phyloP scores from a whole-genome alignment of 371 early-diverging fungal genomes.

The Mortierella sp. region DNA sequence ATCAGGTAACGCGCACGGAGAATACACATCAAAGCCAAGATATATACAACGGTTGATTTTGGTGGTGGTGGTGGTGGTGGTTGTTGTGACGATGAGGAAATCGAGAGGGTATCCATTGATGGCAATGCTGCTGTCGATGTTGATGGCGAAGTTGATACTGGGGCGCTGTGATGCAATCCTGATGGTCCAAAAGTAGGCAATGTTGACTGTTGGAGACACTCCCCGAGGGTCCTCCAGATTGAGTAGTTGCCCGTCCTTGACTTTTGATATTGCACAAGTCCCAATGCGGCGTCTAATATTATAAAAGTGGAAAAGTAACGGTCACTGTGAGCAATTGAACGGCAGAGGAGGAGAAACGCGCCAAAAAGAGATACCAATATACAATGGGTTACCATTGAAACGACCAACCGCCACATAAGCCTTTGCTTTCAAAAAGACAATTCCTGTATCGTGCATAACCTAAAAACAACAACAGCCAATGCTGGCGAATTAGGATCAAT shows the following conservation, averaged over 20 bases:
- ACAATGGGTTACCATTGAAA: constrained; percentile 31
- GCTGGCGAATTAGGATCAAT: constrained; percentile 11
- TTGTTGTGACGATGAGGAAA: background rate
- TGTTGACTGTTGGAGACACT: constrained; percentile 23
- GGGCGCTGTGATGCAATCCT: background rate
- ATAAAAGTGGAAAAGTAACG: background rate
- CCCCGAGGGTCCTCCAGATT: constrained; percentile 41
- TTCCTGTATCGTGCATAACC: constrained; percentile 39
- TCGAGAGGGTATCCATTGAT: background rate
- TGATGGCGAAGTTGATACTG: background rate
- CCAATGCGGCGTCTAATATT: constrained; percentile 30
- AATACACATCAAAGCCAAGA: constrained; percentile 34
- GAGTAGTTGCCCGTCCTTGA: constrained; percentile 51
- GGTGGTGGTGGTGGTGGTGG: background rate
- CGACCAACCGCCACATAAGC: constrained; percentile 35
- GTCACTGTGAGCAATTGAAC: background rate
- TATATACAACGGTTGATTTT: background rate
- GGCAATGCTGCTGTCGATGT: background rate
- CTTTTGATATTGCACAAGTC: constrained; percentile 40
- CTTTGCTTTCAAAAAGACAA: constrained; percentile 45
- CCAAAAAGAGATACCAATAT: background rate
- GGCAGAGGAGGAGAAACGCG: background rate
- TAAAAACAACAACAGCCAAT: background rate
- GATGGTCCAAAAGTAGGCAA: background rate
- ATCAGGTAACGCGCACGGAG: constrained; percentile 46